Base-by-base conservation (phyloP, 164 flowering plant species). In the Macadamia integrifolia region DNA sequence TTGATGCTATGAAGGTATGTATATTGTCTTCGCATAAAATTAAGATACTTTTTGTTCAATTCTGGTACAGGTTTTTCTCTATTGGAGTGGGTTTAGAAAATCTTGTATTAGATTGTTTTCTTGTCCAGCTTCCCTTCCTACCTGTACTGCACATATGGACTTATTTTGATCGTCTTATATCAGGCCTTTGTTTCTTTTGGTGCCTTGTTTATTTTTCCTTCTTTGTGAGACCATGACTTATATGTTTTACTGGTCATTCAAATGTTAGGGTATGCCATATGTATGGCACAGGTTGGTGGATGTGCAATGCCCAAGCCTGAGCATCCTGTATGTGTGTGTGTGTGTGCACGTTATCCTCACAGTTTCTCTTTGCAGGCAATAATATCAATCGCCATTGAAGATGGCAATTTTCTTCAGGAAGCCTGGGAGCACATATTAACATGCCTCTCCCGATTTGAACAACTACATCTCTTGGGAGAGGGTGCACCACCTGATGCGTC, bases 341-440 rank as follows among this genome's bases (percentile, higher is more conserved):
- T 35, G 40, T 35, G 40, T 35, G 40, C 40, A 5, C 40, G 5
- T 58, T 62, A 48, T 18, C 49, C 56, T 58, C 7, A 61, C 17
- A 3, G 49, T 48, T 58, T 64, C 35, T 40, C 67, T 67, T 61
- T 13, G 28, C 90, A 95, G 99, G 84, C 99, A 52, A 95, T 91
- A 13, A 95, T 95, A 70, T 69, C 94, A 44, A 91, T 95, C 75
- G 99, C 99, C 67, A 84, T 95, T 74, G 96, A 92, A 78, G 98
- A 95, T 81, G 98, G 98, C 59, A 88, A 95, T 74, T 77, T 85
- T 80, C 91, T 95, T 68, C 96, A 92, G 62, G 99, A 95, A 74
- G 86, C 99, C 10, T 95, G 98, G 99, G 99, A 95, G 77, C 99
- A 95, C 80, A 87, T 92, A 66, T 71, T 95, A 65, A 95, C 98